Evolutionary conservation across 805 yeast species (phyloP), one percentile per base, ranked within the genome.

Genomic region (Yamadazyma sp.): DNA sequence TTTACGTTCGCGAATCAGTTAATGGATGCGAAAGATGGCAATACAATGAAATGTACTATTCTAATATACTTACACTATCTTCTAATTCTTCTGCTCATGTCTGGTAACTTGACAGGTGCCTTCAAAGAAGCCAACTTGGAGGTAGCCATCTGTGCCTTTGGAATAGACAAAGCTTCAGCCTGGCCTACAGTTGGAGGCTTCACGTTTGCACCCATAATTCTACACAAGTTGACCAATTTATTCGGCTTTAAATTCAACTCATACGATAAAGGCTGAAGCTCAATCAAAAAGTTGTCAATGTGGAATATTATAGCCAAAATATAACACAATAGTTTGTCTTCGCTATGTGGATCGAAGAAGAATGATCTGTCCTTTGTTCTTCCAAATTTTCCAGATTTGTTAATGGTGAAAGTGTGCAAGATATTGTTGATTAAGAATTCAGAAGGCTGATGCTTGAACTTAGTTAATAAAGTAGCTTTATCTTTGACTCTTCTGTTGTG

Each of bases 81-180:
- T 28, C 31, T 70, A 27, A 80, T 80, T 54, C 85, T 73, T 67
- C 81, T 79, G 8, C 81, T 75, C 73, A 85, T 73, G 50, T 84
- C 91, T 6, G 99, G 99, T 35, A 87, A 69, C 57, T 79, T 82
- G 65, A 93, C 84, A 26, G 99, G 99, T 21, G 89, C 95, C 58
- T 77, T 81, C 60, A 93, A 73, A 12, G 77, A 63, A 3, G 97
- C 98, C 48, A 91, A 70, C 61, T 88, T 87, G 62, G 84, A 82
- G 25, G 78, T 71, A 7, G 77, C 59, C 10, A 81, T 81, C 38
- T 73, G 66, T 36, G 73, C 61, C 60, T 76, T 82, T 34, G 84
- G 77, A 42, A 84, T 71, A 20, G 83, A 84, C 47, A 80, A 73
- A 3, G 83, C 83, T 52, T 82, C 88, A 24, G 87, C 87, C 62